Percentiles rank a stretch among this genome's conserved stretches.
Conservation (phyloP, 176 grass and related monocot species). For the Triticum urartu region DNA sequence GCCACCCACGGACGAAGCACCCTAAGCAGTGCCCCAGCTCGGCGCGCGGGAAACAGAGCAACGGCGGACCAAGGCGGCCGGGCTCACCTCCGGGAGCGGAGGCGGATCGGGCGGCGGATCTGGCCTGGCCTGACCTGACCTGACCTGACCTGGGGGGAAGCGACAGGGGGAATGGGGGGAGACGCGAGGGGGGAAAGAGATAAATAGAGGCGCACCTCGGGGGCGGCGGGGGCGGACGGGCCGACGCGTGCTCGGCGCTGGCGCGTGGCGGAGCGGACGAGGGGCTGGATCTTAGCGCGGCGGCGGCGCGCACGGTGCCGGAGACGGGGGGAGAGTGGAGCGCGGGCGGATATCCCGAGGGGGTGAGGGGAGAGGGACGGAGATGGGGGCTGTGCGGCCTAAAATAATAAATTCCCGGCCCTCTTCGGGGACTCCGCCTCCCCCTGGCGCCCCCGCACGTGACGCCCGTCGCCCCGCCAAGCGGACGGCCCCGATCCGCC, state of each 20-base stretch:
- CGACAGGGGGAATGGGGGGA: conserved; percentile 5
- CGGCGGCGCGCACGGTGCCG: neutral
- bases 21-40: neutral
- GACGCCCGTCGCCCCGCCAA: neutral
- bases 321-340: conserved; percentile 1
- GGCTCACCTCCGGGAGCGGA: conserved; percentile 23
- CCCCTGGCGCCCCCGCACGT: neutral
- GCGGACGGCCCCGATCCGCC: neutral
- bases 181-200: neutral
- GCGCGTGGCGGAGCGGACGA: conserved; percentile 17
- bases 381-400: conserved; percentile 32
- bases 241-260: neutral
- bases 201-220: conserved; percentile 31
- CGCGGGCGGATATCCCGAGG: conserved; percentile 44
- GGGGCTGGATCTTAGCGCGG: conserved; percentile 31
- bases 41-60: neutral
- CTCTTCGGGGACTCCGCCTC: conserved; percentile 47
- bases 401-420: conserved; percentile 35
- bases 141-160: neutral
- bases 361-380: neutral
- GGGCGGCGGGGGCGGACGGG: neutral
- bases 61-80: neutral
- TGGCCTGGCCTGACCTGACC: neutral
- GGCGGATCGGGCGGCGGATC: conserved; percentile 33
- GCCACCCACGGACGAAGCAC: neutral